A percentile compares a stretch with the other conserved stretches of the same genome.
Evolutionary conservation across 1,139 yeast genomes (phyloP).

Genomic region (Blastobotrys elegans): DNA sequence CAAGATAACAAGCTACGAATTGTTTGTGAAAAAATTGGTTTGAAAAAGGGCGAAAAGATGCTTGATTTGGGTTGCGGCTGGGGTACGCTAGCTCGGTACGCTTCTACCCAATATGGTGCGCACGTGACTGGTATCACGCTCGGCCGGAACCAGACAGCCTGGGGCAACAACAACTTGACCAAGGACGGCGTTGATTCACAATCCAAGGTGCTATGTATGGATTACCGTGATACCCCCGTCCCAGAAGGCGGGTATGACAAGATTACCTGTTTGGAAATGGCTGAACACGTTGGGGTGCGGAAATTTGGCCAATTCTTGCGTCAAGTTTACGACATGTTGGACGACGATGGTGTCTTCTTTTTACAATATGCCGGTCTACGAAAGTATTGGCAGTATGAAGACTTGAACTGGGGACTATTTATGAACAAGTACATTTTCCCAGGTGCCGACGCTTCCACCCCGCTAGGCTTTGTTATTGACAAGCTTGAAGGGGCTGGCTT

Average conservation of each 20-base stretch:
- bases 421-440: constrained; percentile 97
- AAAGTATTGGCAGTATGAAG: constrained; percentile 94
- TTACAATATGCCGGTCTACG: constrained; percentile 89
- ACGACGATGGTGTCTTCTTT: constrained; percentile 84
- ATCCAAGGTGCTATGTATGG: constrained; percentile 73
- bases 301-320: constrained; percentile 68
- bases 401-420: constrained; percentile 88
- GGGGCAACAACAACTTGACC: constrained; percentile 71
- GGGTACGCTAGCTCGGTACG: constrained; percentile 89
- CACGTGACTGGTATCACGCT: constrained; percentile 84
- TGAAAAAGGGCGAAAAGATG: constrained; percentile 65
- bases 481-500: constrained; percentile 80
- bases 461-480: constrained; percentile 75
- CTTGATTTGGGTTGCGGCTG: constrained; percentile 93
- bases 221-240: constrained; percentile 86
- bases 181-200: constrained; percentile 71
- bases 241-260: constrained; percentile 69
- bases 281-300: constrained; percentile 93
- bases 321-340: constrained; percentile 81
- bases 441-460: constrained; percentile 96
- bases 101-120: constrained; percentile 81
- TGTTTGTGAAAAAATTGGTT: constrained; percentile 82
- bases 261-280: constrained; percentile 91
- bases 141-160: constrained; percentile 85
- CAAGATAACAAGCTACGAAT: constrained; percentile 87